Percentiles rank a stretch among this genome's conserved stretches.
These are phyloP conservation scores for Hypoxylon sp. DNA, from an alignment of 2,329 filamentous ascomycete genomes.

Conservation along the genomic window DNA sequence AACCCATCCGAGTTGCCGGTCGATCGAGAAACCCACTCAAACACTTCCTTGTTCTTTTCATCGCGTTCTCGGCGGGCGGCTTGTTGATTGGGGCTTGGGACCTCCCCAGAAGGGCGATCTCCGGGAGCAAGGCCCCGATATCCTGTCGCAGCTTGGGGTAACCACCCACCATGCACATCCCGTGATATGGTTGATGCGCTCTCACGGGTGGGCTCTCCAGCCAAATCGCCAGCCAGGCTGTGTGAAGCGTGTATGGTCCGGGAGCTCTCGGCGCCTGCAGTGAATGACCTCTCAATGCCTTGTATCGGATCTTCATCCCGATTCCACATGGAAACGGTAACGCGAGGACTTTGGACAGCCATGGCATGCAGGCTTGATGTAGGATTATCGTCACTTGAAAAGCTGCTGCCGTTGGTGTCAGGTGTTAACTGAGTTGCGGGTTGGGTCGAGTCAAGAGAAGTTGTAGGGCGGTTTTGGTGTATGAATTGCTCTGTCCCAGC, in stretches of 20 bases:
- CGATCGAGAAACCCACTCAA: slow-evolving; percentile 56
- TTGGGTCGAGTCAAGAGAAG: slow-evolving; percentile 44
- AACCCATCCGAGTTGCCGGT: slow-evolving; percentile 27
- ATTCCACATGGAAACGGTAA: slow-evolving; percentile 66
- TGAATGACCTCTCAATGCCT: slow-evolving; percentile 52
- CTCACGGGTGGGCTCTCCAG: slow-evolving; percentile 35
- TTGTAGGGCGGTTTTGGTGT: slow-evolving; percentile 50
- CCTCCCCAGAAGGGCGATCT: slow-evolving; percentile 54
- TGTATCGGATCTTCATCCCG: slow-evolving; percentile 51
- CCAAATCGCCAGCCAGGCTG: slow-evolving; percentile 52
- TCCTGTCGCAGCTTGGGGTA: slow-evolving; percentile 50
- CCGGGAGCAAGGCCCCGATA: slow-evolving; percentile 59
- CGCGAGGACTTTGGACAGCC: slow-evolving; percentile 60
- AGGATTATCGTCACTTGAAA: slow-evolving; percentile 60
- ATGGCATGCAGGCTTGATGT: slow-evolving; percentile 52
- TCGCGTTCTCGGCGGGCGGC: slow-evolving; percentile 52
- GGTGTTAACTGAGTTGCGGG: slow-evolving; percentile 57
- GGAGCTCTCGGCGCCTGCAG: slow-evolving; percentile 47
- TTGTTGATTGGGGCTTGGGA: slow-evolving; percentile 60
- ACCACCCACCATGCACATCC: slow-evolving; percentile 55
- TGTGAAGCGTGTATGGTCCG: slow-evolving; percentile 48
- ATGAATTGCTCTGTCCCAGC: slow-evolving; percentile 55
- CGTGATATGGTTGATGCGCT: slow-evolving; percentile 44
- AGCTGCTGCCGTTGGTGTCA: slow-evolving; percentile 58
- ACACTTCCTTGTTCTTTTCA: slow-evolving; percentile 60